These are phyloP conservation scores for Gonapodya prolifera DNA, from an alignment of 192 early-diverging fungal species.

Conservation along the genomic window DNA sequence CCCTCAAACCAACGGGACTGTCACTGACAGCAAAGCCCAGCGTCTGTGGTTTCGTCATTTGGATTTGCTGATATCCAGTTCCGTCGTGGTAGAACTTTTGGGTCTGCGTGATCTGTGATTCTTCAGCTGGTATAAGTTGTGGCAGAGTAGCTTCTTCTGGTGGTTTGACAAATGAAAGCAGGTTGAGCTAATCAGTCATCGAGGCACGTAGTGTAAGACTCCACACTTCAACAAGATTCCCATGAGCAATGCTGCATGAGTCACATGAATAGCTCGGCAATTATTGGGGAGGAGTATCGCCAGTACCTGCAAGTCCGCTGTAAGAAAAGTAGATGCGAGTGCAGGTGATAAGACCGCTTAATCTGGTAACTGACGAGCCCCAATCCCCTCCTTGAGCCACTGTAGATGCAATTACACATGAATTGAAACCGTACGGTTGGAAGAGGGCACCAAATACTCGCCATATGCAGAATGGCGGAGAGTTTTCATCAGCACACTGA, in stretches of 20 bases:
- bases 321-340: too few relatives aligned
- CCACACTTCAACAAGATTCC: too few relatives aligned
- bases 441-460: too few relatives aligned
- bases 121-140: not conserved
- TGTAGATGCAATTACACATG: not conserved
- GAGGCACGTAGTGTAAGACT: constrained; percentile 10
- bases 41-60: constrained; percentile 11
- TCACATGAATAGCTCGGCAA: constrained; percentile 25
- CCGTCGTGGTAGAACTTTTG: not conserved
- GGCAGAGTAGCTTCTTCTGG: not conserved
- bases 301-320: too few relatives aligned
- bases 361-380: too few relatives aligned
- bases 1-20: constrained; percentile 1
- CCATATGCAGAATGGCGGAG: too few relatives aligned
- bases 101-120: not conserved
- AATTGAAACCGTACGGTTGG: too few relatives aligned
- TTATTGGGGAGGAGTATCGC: constrained; percentile 24
- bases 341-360: too few relatives aligned
- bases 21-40: too few relatives aligned
- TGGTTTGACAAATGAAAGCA: not conserved
- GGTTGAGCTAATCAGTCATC: constrained; percentile 4
- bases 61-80: not conserved
- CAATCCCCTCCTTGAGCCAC: too few relatives aligned
- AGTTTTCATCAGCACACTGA: not conserved
- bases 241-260: too few relatives aligned